Evolutionary conservation across 805 yeast species (phyloP).

Genomic region (Ogataea ramenticola): DNA sequence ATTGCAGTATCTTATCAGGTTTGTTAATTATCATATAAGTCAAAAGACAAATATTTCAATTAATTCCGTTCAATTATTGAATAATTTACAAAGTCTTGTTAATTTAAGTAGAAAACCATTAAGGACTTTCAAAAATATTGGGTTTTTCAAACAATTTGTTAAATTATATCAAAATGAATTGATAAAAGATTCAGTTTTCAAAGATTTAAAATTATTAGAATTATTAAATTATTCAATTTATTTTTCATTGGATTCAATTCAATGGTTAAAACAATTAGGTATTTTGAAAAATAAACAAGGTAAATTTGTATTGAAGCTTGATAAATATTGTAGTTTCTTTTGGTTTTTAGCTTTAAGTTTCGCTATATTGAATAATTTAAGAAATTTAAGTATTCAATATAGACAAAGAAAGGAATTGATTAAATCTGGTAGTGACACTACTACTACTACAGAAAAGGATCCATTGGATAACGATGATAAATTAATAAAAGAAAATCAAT

Average conservation of each 20-base stretch:
- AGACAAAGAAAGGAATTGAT: conserved; percentile 27
- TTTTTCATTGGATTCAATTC: conserved; percentile 55
- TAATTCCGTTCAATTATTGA: conserved; percentile 40
- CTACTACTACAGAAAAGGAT: conserved; percentile 2
- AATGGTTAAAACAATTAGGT: conserved; percentile 54
- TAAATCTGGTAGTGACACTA: conserved; percentile 20
- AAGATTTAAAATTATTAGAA: conserved; percentile 45
- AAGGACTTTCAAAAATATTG: conserved; percentile 76
- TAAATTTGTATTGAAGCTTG: conserved; percentile 32
- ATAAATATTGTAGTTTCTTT: conserved; percentile 56
- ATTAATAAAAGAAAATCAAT: conserved; percentile 29
- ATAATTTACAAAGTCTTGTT: conserved; percentile 53
- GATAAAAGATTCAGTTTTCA: conserved; percentile 47
- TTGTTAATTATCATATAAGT: conserved; percentile 54
- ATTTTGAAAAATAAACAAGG: conserved; percentile 32
- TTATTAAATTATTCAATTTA: conserved; percentile 59
- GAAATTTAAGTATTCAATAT: conserved; percentile 42
- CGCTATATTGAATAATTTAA: conserved; percentile 51
- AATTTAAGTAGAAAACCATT: conserved; percentile 74
- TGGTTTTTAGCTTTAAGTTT: conserved; percentile 72
- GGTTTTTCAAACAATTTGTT: conserved; percentile 62
- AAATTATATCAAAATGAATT: conserved; percentile 65
- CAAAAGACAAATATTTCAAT: conserved; percentile 44
- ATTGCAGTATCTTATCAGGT: conserved; percentile 73
- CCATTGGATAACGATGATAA: conserved; percentile 22